A percentile compares a stretch with the other conserved stretches of the same genome.
phyloP scores from a whole-genome alignment of 345 rosid species.

The Eucalyptus leucophloia region DNA sequence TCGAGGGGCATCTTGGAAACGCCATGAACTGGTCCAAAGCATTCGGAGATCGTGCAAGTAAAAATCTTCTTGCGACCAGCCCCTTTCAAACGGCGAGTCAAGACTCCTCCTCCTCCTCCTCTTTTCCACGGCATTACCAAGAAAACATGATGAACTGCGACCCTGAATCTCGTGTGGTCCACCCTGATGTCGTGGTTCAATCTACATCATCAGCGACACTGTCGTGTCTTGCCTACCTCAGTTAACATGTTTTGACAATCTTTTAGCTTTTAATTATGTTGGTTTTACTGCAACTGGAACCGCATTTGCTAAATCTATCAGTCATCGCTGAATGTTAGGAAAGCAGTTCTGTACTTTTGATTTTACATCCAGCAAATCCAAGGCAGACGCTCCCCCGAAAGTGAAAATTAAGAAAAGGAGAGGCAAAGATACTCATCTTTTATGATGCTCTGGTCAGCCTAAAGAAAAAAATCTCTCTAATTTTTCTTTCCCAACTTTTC shows the following conservation, averaged over 20 bases:
- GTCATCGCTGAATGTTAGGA: slow-evolving; percentile 5
- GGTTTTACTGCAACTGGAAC: not conserved
- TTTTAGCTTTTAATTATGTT: not conserved
- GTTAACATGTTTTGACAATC: not conserved
- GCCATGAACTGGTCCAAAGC: not conserved
- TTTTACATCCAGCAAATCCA: not conserved
- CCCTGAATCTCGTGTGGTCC: not conserved
- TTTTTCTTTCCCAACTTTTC: not conserved
- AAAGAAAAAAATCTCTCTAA: not conserved
- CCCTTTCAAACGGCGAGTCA: not conserved
- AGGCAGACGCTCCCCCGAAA: slow-evolving; percentile 15
- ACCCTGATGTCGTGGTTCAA: not conserved
- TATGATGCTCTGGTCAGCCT: not conserved
- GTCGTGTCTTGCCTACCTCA: not conserved
- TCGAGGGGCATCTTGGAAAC: slow-evolving; percentile 37
- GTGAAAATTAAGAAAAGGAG: not conserved
- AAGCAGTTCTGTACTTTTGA: slow-evolving; percentile 1
- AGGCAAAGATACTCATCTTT: not conserved
- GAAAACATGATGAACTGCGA: not conserved
- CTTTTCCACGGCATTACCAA: not conserved
- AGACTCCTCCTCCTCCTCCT: not conserved
- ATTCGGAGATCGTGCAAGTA: not conserved
- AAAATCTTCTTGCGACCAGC: not conserved
- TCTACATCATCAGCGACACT: not conserved
- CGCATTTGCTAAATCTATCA: not conserved